phyloP scores from a whole-genome alignment of 768 basidiomycete species.

The Pisolithus orientalis region DNA sequence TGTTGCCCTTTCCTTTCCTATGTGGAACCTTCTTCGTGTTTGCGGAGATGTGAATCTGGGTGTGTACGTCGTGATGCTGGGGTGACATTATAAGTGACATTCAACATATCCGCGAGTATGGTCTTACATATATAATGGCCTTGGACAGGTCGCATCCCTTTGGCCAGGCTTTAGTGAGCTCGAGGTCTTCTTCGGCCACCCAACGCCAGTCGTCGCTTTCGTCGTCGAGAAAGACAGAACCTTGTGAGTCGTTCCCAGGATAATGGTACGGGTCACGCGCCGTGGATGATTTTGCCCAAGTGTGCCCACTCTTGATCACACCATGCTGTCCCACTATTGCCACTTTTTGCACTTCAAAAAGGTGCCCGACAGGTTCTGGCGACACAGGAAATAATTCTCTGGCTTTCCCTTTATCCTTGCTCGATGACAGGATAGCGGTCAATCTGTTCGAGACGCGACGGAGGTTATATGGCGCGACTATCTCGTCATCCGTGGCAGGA shows the following conservation, averaged over 20 bases:
- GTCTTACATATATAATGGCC: conserved; percentile 60
- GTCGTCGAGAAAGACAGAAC: conserved; percentile 24
- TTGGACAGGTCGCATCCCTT: conserved; percentile 33
- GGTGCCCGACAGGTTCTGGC: conserved; percentile 33
- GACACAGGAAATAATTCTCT: neutral
- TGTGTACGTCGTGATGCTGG: conserved; percentile 48
- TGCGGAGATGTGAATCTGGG: conserved; percentile 58
- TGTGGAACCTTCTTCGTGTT: conserved; percentile 46
- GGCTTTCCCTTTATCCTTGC: conserved; percentile 16
- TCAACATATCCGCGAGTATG: neutral
- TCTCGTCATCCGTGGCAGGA: conserved; percentile 21
- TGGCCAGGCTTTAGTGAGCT: conserved; percentile 54
- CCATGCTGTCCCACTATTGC: conserved; percentile 36
- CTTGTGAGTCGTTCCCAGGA: conserved; percentile 34
- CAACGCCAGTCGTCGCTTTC: conserved; percentile 50
- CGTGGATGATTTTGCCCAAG: conserved; percentile 47
- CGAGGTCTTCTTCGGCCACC: conserved; percentile 66
- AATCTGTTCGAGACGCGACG: conserved; percentile 23
- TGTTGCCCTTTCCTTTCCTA: conserved; percentile 55
- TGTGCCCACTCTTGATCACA: conserved; percentile 48
- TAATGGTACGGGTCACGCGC: conserved; percentile 43
- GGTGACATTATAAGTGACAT: neutral
- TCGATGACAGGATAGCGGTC: conserved; percentile 5
- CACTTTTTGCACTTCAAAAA: conserved; percentile 54
- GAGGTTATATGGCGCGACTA: conserved; percentile 12